A percentile compares a stretch with the other conserved stretches of the same genome.
Evolutionary conservation across 768 basidiomycete genomes (phyloP).

Genomic region (Sutorius australiensis): DNA sequence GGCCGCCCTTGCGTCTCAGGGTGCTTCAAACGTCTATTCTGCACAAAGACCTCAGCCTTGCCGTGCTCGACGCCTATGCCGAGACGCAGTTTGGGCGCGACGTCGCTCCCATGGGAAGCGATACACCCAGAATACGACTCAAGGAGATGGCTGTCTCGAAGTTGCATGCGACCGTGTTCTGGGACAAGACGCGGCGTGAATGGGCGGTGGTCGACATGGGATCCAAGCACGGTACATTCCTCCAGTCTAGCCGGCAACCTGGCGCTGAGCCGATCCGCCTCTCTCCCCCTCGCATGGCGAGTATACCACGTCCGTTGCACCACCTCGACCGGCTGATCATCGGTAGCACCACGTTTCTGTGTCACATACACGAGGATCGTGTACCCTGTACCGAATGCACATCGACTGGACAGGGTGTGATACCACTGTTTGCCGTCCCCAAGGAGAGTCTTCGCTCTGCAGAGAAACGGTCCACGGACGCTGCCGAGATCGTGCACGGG

Average conservation of each 20-base stretch:
- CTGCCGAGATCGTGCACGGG: slow-evolving; percentile 1
- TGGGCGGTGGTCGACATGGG: slow-evolving; percentile 86
- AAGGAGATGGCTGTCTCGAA: slow-evolving; percentile 87
- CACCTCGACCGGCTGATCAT: slow-evolving; percentile 66
- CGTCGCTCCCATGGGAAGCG: slow-evolving; percentile 44
- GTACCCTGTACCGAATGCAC: slow-evolving; percentile 64
- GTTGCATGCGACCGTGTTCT: slow-evolving; percentile 71
- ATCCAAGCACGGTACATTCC: slow-evolving; percentile 78
- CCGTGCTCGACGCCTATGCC: slow-evolving; percentile 57
- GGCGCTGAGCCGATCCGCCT: slow-evolving; percentile 43
- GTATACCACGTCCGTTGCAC: slow-evolving; percentile 57
- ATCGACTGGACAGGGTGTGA: slow-evolving; percentile 46
- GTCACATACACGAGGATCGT: slow-evolving; percentile 63
- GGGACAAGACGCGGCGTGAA: slow-evolving; percentile 52
- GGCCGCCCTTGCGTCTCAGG: slow-evolving; percentile 39
- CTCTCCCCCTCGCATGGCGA: slow-evolving; percentile 63
- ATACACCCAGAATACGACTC: slow-evolving; percentile 62
- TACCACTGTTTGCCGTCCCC: slow-evolving; percentile 47
- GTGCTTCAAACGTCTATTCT: slow-evolving; percentile 43
- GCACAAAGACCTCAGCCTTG: slow-evolving; percentile 47
- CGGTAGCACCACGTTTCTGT: slow-evolving; percentile 65
- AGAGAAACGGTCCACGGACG: slow-evolving; percentile 23
- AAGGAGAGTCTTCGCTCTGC: slow-evolving; percentile 13
- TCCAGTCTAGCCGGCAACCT: slow-evolving; percentile 30
- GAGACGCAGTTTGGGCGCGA: slow-evolving; percentile 79